Evolutionary conservation across 2,329 filamentous ascomycete species (phyloP).

Genomic region (Clonostachys sp.): DNA sequence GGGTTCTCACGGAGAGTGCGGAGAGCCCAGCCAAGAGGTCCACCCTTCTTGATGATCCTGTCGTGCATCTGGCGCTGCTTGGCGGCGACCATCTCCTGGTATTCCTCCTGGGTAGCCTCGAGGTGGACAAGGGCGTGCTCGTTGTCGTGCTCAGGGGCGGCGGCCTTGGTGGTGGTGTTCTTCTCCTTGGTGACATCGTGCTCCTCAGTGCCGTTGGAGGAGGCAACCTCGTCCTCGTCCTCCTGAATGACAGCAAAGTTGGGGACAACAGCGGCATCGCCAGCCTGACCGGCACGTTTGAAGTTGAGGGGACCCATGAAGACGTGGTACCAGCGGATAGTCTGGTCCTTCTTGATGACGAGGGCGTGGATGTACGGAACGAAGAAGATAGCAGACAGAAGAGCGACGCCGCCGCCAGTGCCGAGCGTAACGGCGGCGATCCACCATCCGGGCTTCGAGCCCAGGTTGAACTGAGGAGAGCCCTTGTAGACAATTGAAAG

Average conservation of each 20-base stretch:
- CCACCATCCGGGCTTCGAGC: conserved; percentile 63
- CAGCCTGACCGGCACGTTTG: conserved; percentile 49
- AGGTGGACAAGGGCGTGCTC: neutral
- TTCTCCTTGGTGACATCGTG: conserved; percentile 35
- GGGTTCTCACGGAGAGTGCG: conserved; percentile 70
- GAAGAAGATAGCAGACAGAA: conserved; percentile 65
- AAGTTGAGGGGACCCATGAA: conserved; percentile 60
- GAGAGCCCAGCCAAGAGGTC: conserved; percentile 79
- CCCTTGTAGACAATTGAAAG: conserved; percentile 80
- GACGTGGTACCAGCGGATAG: conserved; percentile 59
- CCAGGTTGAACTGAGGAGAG: conserved; percentile 61
- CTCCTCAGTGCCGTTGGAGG: conserved; percentile 29
- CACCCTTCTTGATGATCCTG: conserved; percentile 55
- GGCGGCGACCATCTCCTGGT: conserved; percentile 58
- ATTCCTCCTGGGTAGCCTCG: conserved; percentile 45
- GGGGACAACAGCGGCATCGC: conserved; percentile 52
- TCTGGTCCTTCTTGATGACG: conserved; percentile 64
- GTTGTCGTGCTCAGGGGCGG: neutral
- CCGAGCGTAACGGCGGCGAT: conserved; percentile 66
- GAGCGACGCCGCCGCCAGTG: conserved; percentile 51
- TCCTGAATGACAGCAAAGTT: conserved; percentile 76
- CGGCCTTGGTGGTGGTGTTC: neutral
- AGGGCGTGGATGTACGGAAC: conserved; percentile 64
- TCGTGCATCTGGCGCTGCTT: conserved; percentile 56
- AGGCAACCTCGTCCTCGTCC: conserved; percentile 39